These are phyloP conservation scores for Sclerotiophoma versabilis DNA, from an alignment of 2,329 filamentous ascomycete genomes.

Conservation along the genomic window DNA sequence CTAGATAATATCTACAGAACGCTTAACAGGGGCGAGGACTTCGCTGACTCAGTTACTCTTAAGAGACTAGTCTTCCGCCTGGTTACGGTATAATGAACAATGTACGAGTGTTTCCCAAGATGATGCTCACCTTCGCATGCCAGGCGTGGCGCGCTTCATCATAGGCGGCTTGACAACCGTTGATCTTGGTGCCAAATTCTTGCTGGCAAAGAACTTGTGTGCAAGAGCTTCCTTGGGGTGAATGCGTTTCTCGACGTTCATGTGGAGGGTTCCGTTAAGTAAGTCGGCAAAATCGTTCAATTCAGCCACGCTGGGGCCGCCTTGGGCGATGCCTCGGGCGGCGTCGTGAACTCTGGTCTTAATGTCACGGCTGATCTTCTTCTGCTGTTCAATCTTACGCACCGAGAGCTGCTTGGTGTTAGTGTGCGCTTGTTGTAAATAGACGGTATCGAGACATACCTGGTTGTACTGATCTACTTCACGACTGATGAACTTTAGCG, in stretches of 20 bases:
- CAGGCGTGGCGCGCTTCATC: constrained; percentile 29
- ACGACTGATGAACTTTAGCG: constrained; percentile 80
- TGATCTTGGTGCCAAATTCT: constrained; percentile 30
- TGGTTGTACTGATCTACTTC: constrained; percentile 67
- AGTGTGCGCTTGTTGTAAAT: constrained; percentile 4
- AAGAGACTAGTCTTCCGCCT: no score
- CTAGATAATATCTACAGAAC: no score
- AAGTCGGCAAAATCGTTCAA: constrained; percentile 85
- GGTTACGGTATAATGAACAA: no score
- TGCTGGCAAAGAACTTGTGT: constrained; percentile 80
- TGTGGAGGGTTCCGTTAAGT: constrained; percentile 82
- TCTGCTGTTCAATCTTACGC: constrained; percentile 68
- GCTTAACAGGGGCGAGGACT: no score
- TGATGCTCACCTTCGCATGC: constrained; percentile 23
- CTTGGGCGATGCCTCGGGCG: constrained; percentile 74
- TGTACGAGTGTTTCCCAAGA: neutral
- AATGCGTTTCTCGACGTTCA: constrained; percentile 93
- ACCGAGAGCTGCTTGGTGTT: constrained; percentile 64
- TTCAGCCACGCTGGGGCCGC: constrained; percentile 71
- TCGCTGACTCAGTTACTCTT: no score
- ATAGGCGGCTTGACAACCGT: constrained; percentile 39
- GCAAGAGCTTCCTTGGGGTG: constrained; percentile 84
- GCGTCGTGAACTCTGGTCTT: constrained; percentile 78
- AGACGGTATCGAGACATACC: constrained; percentile 21
- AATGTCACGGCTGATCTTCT: constrained; percentile 72